Evolutionary conservation across 75 land plant genomes (phyloP).

Genomic region (Ceratopteris richardii): DNA sequence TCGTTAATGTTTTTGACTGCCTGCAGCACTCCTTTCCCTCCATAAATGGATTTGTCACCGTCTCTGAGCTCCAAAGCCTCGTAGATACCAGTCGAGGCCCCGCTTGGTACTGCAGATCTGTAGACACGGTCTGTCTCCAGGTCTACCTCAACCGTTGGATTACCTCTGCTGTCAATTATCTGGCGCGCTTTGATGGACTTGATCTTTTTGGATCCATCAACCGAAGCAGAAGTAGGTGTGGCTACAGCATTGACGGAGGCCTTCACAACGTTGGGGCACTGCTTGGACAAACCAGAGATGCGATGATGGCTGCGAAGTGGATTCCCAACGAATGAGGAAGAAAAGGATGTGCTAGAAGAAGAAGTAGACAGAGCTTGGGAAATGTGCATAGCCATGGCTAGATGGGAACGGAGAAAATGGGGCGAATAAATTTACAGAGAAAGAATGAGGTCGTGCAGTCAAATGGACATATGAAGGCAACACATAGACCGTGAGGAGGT

Average conservation of each 20-base stretch:
- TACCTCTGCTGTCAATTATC: slow-evolving; percentile 38
- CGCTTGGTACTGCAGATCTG: slow-evolving; percentile 90
- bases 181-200: slow-evolving; percentile 36
- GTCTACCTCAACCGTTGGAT: slow-evolving; percentile 73
- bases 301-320: too few species aligned
- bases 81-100: slow-evolving; percentile 91
- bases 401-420: too few species aligned
- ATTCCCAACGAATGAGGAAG: too few species aligned
- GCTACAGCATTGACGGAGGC: background rate
- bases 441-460: too few species aligned
- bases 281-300: too few species aligned
- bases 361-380: too few species aligned
- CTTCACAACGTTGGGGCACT: background rate
- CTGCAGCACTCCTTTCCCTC: slow-evolving; percentile 78
- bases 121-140: slow-evolving; percentile 48
- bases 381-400: too few species aligned
- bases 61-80: slow-evolving; percentile 93
- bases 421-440: too few species aligned
- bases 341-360: too few species aligned
- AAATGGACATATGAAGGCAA: too few species aligned
- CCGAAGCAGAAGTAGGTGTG: background rate
- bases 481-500: too few species aligned
- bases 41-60: slow-evolving; percentile 63
- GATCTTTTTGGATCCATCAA: slow-evolving; percentile 14
- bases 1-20: slow-evolving; percentile 79